These are phyloP conservation scores for Cordyceps javanica DNA, from an alignment of 2,329 filamentous ascomycete genomes.

Conservation along the genomic window DNA sequence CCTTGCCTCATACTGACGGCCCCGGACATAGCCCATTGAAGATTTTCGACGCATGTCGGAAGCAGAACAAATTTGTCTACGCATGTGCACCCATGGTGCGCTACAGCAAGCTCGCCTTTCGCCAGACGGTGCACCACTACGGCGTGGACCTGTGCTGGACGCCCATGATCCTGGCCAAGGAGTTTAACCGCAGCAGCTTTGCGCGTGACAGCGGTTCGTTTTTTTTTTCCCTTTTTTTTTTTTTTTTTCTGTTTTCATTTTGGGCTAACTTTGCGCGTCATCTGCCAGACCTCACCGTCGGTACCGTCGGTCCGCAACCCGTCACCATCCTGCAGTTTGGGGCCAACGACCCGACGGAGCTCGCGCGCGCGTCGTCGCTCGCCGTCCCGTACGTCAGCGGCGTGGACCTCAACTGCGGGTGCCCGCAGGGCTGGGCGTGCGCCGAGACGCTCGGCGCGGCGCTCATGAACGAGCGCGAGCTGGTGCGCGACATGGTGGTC, in stretches of 20 bases:
- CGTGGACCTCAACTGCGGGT: conserved; percentile 67
- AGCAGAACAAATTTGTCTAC: conserved; percentile 47
- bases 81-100: conserved; percentile 64
- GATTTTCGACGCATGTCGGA: conserved; percentile 50
- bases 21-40: conserved; percentile 43
- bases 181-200: conserved; percentile 56
- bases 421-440: conserved; percentile 67
- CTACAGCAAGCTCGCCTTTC: conserved; percentile 63
- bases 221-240: conserved; percentile 22
- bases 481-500: conserved; percentile 60
- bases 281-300: conserved; percentile 52
- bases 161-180: conserved; percentile 65
- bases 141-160: conserved; percentile 64
- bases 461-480: conserved; percentile 58
- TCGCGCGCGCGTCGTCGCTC: conserved; percentile 56
- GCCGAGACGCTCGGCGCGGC: conserved; percentile 61
- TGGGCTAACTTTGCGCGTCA: too few species aligned
- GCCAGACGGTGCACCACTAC: conserved; percentile 59
- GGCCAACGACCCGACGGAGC: conserved; percentile 53
- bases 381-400: conserved; percentile 57
- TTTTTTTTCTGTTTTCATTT: not conserved
- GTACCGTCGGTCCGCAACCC: conserved; percentile 44
- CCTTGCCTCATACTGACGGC: not conserved
- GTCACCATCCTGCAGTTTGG: conserved; percentile 65
- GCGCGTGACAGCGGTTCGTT: conserved; percentile 53